phyloP scores from a whole-genome alignment of 441 rosid species.

The Euphorbia schlechtendalii region DNA sequence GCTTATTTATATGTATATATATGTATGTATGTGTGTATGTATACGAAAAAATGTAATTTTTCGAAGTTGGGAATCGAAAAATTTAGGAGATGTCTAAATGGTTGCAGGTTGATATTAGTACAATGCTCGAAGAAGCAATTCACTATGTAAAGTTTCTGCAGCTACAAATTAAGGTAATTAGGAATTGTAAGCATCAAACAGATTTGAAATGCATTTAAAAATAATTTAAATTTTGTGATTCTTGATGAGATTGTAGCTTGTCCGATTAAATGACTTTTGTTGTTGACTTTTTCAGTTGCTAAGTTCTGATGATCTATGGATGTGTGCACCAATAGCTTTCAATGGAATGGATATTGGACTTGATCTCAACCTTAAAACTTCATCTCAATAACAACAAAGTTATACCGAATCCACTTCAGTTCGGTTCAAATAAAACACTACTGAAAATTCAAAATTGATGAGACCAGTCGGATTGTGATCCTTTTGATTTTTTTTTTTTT shows the following conservation, averaged over 20 bases:
- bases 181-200: background rate
- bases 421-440: too few relatives aligned
- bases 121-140: slow-evolving; percentile 81
- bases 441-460: too few relatives aligned
- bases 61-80: background rate
- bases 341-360: too few relatives aligned
- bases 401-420: too few relatives aligned
- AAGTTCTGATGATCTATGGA: background rate
- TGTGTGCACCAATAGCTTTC: too few relatives aligned
- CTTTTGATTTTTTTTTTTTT: too few relatives aligned
- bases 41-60: background rate
- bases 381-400: too few relatives aligned
- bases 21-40: too few relatives aligned
- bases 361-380: too few relatives aligned
- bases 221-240: background rate
- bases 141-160: slow-evolving; percentile 69
- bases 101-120: slow-evolving; percentile 67
- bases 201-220: background rate
- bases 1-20: too few relatives aligned
- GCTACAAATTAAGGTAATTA: slow-evolving; percentile 67
- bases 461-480: too few relatives aligned
- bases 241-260: background rate
- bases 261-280: slow-evolving; percentile 7
- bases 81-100: slow-evolving; percentile 7
- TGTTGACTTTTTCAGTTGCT: slow-evolving; percentile 36